phyloP scores from a whole-genome alignment of 2,329 filamentous ascomycete genomes.

The Colletotrichum filicis region DNA sequence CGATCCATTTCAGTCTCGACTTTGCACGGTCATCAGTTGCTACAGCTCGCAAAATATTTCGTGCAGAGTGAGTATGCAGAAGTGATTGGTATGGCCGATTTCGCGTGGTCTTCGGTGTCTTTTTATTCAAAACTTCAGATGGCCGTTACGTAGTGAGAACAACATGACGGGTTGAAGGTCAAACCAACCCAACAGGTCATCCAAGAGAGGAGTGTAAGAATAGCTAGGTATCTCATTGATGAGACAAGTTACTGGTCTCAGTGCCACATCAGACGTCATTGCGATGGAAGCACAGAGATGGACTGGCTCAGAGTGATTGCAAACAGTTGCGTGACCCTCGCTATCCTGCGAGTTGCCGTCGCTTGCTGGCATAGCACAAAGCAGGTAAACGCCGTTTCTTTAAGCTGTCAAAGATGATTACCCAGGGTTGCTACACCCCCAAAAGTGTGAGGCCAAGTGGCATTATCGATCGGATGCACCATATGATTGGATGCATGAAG shows the following conservation, averaged over 20 bases:
- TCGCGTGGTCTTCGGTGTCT: no score
- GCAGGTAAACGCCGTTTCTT: neutral
- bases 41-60: neutral
- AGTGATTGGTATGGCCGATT: no score
- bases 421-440: constrained; percentile 71
- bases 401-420: constrained; percentile 50
- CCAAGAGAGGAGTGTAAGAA: neutral
- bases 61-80: neutral
- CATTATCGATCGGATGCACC: constrained; percentile 68
- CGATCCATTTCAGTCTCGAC: neutral
- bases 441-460: constrained; percentile 77
- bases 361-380: neutral
- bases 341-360: neutral
- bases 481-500: neutral
- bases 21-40: no score
- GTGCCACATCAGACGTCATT: constrained; percentile 37
- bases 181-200: no score
- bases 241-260: constrained; percentile 59
- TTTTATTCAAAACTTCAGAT: no score
- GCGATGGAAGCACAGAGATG: neutral
- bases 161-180: no score
- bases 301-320: neutral
- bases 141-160: no score
- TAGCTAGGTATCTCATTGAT: constrained; percentile 42
- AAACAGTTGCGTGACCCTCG: neutral